Percentiles rank a stretch among this genome's conserved stretches.
Conservation (phyloP, 345 rosid species). For the Bruguiera gymnorhiza region DNA sequence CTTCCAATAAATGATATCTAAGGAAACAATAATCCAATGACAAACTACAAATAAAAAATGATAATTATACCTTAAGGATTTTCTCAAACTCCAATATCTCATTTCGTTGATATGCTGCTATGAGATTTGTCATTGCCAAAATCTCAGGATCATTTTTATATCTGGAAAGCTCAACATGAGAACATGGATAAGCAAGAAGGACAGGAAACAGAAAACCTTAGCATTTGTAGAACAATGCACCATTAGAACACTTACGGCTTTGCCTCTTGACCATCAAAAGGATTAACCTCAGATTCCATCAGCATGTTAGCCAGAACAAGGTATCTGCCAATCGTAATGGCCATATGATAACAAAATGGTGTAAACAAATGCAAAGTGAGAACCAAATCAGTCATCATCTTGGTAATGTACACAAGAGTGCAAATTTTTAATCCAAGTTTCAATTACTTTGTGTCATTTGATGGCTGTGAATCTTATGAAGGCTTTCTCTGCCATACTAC, state of each 20-base stretch:
- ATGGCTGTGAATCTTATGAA: too few species aligned
- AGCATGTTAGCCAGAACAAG: conserved; percentile 93
- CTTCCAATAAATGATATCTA: background rate
- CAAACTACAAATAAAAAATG: background rate
- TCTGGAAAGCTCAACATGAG: conserved; percentile 37
- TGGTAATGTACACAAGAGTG: too few species aligned
- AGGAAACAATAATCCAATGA: background rate
- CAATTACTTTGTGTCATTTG: too few species aligned
- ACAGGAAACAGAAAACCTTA: background rate
- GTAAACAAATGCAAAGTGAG: background rate
- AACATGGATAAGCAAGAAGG: background rate
- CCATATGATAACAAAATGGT: background rate
- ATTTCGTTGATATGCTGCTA: conserved; percentile 96
- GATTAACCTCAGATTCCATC: conserved; percentile 99
- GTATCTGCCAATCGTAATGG: conserved; percentile 40
- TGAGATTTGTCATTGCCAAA: conserved; percentile 95
- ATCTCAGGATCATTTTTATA: conserved; percentile 99
- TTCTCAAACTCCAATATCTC: conserved; percentile 96
- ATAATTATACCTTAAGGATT: conserved; percentile 71
- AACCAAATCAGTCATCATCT: background rate
- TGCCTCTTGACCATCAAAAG: conserved; percentile 15
- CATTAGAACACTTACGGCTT: background rate
- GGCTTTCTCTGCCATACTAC: too few species aligned
- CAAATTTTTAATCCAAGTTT: too few species aligned
- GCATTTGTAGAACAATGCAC: conserved; percentile 1